phyloP scores from a whole-genome alignment of 306 rosid species.

The Pyrus communis region DNA sequence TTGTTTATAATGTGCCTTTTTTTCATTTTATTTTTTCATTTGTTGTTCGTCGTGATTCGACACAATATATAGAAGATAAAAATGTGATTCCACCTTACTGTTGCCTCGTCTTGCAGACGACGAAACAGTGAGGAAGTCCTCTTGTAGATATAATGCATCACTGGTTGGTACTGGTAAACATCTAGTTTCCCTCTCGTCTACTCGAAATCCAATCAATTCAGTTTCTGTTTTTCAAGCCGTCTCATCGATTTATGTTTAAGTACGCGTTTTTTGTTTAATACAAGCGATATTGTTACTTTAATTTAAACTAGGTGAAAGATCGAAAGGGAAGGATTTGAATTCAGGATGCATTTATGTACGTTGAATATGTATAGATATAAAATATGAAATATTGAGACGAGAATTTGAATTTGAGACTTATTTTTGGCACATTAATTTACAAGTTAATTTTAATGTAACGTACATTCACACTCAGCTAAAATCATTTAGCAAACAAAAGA shows the following conservation, averaged over 20 bases:
- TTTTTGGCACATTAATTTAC: not conserved
- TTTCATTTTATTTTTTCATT: constrained; percentile 11
- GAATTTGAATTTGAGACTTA: no score
- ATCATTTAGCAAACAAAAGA: constrained; percentile 4
- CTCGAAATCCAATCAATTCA: not conserved
- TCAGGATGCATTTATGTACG: not conserved
- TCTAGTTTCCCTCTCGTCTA: constrained; percentile 1
- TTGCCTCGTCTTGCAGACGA: constrained; percentile 21
- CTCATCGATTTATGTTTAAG: no score
- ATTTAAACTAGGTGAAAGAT: not conserved
- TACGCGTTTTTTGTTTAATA: no score
- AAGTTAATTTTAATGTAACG: not conserved
- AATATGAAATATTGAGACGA: no score
- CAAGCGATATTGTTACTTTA: not conserved
- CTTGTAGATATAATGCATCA: constrained; percentile 56
- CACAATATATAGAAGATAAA: constrained; percentile 72
- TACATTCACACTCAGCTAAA: not conserved
- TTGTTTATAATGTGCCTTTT: constrained; percentile 47
- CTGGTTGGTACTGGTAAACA: constrained; percentile 12
- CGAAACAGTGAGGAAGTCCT: constrained; percentile 43
- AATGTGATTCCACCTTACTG: constrained; percentile 48
- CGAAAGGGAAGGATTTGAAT: not conserved
- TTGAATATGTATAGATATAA: not conserved
- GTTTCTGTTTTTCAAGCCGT: not conserved
- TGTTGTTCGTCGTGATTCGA: constrained; percentile 46